Conservation (phyloP, 176 grass and related monocot species). For the Tillandsia fasciculata region DNA sequence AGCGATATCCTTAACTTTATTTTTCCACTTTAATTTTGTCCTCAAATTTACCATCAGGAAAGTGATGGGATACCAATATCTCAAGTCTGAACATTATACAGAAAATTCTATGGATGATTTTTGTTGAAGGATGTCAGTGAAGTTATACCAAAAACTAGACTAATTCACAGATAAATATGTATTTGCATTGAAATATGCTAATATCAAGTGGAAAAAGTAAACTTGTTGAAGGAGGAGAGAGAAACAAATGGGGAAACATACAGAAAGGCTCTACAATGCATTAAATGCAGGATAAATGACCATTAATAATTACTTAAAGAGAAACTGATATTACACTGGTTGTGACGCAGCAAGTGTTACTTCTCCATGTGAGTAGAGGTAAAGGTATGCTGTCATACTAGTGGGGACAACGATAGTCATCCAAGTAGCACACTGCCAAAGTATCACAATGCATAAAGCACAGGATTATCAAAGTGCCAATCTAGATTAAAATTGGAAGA, state of each 20-base stretch:
- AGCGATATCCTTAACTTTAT: too few species aligned
- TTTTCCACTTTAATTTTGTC: too few species aligned
- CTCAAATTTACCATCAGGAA: too few species aligned
- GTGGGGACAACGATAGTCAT: conserved; percentile 86
- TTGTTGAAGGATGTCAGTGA: background rate
- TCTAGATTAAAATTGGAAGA: background rate
- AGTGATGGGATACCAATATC: too few species aligned
- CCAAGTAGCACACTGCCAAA: conserved; percentile 86
- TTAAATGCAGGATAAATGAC: background rate
- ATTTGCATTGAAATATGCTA: background rate
- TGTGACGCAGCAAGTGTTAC: conserved; percentile 85
- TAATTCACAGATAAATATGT: background rate
- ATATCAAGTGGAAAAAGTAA: background rate
- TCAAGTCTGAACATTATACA: too few species aligned
- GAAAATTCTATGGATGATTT: background rate
- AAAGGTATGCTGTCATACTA: conserved; percentile 96
- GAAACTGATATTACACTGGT: conserved; percentile 77
- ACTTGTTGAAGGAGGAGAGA: background rate
- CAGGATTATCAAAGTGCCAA: conserved; percentile 6
- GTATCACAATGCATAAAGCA: conserved; percentile 24
- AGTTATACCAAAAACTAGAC: background rate
- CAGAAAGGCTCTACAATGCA: background rate
- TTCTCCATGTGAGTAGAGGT: conserved; percentile 95
- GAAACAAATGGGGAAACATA: background rate
- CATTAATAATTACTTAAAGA: background rate